A percentile compares a stretch with the other conserved stretches of the same genome.
Evolutionary conservation across 106 monocot species (phyloP).

Genomic region (Hemerocallis citrina): DNA sequence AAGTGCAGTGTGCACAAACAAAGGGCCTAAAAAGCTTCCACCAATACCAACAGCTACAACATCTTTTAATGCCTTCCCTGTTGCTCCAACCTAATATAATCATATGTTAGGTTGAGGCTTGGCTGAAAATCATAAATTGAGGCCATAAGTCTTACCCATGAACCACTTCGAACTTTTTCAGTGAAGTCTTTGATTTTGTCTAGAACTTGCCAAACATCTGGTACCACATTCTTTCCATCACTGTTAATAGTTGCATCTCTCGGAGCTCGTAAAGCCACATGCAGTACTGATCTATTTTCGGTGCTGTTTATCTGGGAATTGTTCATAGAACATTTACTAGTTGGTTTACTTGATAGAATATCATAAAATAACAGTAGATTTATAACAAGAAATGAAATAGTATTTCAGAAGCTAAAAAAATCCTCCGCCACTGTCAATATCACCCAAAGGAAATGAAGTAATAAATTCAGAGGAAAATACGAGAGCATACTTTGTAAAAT

Average conservation of each 20-base stretch:
- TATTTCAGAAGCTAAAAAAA: no score
- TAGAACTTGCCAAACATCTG: slow-evolving; percentile 82
- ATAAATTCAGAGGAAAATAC: neutral
- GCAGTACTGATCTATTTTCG: slow-evolving; percentile 85
- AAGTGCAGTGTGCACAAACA: slow-evolving; percentile 95
- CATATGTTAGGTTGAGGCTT: neutral
- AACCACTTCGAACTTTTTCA: slow-evolving; percentile 73
- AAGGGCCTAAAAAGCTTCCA: slow-evolving; percentile 89
- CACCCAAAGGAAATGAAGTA: neutral
- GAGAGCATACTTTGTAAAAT: no score
- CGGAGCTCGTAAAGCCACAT: slow-evolving; percentile 77
- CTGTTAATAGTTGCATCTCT: slow-evolving; percentile 60
- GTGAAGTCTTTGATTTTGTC: slow-evolving; percentile 85
- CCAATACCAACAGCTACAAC: slow-evolving; percentile 92
- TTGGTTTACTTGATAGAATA: no score
- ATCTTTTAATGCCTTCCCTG: slow-evolving; percentile 84
- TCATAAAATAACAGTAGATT: neutral
- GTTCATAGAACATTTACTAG: neutral
- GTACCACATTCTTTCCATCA: slow-evolving; percentile 81
- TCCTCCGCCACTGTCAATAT: neutral
- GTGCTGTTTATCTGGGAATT: slow-evolving; percentile 78
- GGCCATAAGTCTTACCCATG: slow-evolving; percentile 60
- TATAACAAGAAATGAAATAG: neutral
- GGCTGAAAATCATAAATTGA: neutral
- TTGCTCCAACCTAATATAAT: slow-evolving; percentile 73